phyloP scores from a whole-genome alignment of 441 rosid genomes.

The Aquilaria agallochum region DNA sequence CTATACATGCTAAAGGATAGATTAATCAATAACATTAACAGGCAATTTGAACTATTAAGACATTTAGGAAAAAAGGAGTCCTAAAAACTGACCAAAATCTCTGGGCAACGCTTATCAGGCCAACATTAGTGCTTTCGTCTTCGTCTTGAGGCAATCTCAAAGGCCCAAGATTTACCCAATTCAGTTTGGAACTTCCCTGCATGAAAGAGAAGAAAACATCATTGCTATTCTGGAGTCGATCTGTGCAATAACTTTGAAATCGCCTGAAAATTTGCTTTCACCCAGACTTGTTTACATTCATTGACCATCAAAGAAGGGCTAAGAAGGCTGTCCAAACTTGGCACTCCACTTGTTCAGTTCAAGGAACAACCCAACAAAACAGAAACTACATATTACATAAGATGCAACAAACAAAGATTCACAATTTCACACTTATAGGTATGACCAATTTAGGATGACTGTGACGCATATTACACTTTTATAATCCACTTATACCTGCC shows the following conservation, averaged over 20 bases:
- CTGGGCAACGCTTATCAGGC: conserved; percentile 6
- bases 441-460: too few species aligned
- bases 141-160: conserved; percentile 77
- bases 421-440: too few species aligned
- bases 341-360: background rate
- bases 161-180: conserved; percentile 91
- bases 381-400: too few species aligned
- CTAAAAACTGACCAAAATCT: background rate
- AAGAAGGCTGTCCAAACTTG: background rate
- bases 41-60: too few species aligned
- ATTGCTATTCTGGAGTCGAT: too few species aligned
- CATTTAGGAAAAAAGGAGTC: background rate
- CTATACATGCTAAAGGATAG: too few species aligned
- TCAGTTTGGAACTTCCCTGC: conserved; percentile 94
- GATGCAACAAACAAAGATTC: too few species aligned
- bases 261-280: background rate
- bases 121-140: conserved; percentile 27
- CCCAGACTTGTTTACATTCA: background rate
- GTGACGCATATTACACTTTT: too few species aligned
- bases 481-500: too few species aligned
- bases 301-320: background rate
- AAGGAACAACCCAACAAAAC: background rate
- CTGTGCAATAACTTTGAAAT: too few species aligned
- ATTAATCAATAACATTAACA: too few species aligned
- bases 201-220: conserved; percentile 1